Conservation (phyloP, 768 basidiomycete genomes). For the Coprinellus aureogranulatus region DNA sequence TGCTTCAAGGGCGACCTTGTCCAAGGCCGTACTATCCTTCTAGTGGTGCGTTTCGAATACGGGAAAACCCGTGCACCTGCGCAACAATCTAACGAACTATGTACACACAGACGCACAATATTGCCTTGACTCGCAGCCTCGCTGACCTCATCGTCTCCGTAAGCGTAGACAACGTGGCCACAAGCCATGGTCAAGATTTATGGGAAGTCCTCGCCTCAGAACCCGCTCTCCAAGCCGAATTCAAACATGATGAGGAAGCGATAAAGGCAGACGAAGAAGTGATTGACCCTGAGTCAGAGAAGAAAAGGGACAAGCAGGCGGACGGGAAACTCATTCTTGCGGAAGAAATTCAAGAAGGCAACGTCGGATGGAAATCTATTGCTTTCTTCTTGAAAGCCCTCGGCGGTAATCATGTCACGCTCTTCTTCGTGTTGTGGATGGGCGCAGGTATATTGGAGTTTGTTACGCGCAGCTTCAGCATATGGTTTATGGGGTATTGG, state of each 20-base stretch:
- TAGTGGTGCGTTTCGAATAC: constrained; percentile 60
- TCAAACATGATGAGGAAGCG: constrained; percentile 17
- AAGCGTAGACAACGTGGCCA: constrained; percentile 46
- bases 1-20: constrained; percentile 81
- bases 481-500: constrained; percentile 44
- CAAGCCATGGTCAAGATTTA: constrained; percentile 47
- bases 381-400: constrained; percentile 33
- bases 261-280: constrained; percentile 21
- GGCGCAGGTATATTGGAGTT: constrained; percentile 22
- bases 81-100: not conserved
- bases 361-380: constrained; percentile 49
- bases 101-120: constrained; percentile 45
- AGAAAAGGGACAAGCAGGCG: constrained; percentile 9
- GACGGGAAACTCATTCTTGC: constrained; percentile 56
- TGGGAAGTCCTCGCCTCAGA: constrained; percentile 42
- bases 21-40: constrained; percentile 76
- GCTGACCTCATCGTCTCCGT: constrained; percentile 59
- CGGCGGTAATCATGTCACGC: constrained; percentile 28
- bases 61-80: constrained; percentile 35
- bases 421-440: constrained; percentile 29
- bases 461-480: constrained; percentile 24
- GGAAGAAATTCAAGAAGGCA: constrained; percentile 59
- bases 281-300: constrained; percentile 22
- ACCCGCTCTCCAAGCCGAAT: constrained; percentile 30
- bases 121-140: constrained; percentile 51